Percentiles rank a stretch among this genome's conserved stretches.
phyloP scores from a whole-genome alignment of 768 basidiomycete genomes.

The Mycena filopes region DNA sequence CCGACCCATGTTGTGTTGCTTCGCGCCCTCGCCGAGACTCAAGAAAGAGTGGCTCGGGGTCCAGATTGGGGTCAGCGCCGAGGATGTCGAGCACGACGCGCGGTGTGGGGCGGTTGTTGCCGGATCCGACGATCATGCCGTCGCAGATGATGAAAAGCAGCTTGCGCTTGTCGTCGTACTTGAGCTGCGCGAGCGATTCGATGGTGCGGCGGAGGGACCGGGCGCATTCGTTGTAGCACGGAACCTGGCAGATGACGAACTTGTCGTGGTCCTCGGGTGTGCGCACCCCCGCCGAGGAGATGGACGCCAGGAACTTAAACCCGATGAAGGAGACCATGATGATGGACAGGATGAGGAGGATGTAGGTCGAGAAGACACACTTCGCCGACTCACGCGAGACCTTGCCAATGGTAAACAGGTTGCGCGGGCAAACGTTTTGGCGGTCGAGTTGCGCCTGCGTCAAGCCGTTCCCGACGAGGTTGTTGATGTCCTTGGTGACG shows the following conservation, averaged over 20 bases:
- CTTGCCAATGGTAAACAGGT: conserved; percentile 91
- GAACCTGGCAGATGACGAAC: conserved; percentile 97
- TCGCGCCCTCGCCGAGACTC: conserved; percentile 87
- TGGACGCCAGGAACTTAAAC: conserved; percentile 94
- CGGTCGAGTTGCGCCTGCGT: conserved; percentile 59
- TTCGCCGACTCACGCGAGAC: conserved; percentile 91
- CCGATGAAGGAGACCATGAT: conserved; percentile 96
- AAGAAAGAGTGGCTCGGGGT: conserved; percentile 93
- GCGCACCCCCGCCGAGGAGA: conserved; percentile 82
- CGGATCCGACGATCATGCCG: conserved; percentile 97
- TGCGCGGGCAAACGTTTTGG: conserved; percentile 91
- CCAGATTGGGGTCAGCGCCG: conserved; percentile 90
- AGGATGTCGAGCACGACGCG: conserved; percentile 97
- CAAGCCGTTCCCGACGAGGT: conserved; percentile 65
- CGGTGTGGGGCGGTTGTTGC: conserved; percentile 96
- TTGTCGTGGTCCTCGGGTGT: conserved; percentile 97
- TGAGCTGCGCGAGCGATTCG: conserved; percentile 92
- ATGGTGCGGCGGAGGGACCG: conserved; percentile 87
- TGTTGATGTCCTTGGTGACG: conserved; percentile 79
- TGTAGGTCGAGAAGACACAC: conserved; percentile 91
- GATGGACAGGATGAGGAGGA: conserved; percentile 87
- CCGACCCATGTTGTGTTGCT: conserved; percentile 99
- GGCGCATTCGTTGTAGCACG: conserved; percentile 98
- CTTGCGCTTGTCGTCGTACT: conserved; percentile 99
- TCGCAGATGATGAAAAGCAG: conserved; percentile 94